Evolutionary conservation across 768 basidiomycete genomes (phyloP).

Genomic region (Phylloporus rhodoxanthus): DNA sequence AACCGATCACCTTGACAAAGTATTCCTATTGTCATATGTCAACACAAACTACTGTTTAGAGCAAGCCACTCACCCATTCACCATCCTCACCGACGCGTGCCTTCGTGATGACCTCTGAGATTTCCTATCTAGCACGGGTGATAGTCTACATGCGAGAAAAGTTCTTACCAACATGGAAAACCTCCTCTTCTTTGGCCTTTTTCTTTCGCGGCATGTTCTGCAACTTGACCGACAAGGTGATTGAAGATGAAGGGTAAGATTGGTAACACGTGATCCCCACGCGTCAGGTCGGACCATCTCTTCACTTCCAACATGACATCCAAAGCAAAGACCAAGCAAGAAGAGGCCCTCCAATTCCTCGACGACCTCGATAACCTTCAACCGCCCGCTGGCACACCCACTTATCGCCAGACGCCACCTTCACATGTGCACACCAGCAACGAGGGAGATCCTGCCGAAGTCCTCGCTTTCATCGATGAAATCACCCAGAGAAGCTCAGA

Average conservation of each 20-base stretch:
- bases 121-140: neutral
- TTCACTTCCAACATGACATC: conserved; percentile 27
- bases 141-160: neutral
- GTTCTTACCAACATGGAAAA: conserved; percentile 45
- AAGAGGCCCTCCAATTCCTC: conserved; percentile 88
- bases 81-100: conserved; percentile 47
- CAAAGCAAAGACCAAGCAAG: conserved; percentile 69
- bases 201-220: conserved; percentile 23
- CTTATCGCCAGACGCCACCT: conserved; percentile 18
- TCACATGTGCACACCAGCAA: conserved; percentile 26
- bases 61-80: conserved; percentile 44
- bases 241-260: neutral
- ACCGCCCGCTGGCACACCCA: conserved; percentile 30
- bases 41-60: neutral
- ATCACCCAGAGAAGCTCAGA: conserved; percentile 88
- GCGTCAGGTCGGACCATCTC: neutral
- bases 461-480: conserved; percentile 90
- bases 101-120: conserved; percentile 53
- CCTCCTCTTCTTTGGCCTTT: conserved; percentile 30
- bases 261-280: conserved; percentile 14
- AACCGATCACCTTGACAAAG: conserved; percentile 51
- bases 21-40: conserved; percentile 45
- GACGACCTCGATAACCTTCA: conserved; percentile 88
- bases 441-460: conserved; percentile 71
- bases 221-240: neutral